These are phyloP conservation scores for Tuber aestivum DNA, from an alignment of 495 filamentous ascomycete genomes.

Conservation along the genomic window DNA sequence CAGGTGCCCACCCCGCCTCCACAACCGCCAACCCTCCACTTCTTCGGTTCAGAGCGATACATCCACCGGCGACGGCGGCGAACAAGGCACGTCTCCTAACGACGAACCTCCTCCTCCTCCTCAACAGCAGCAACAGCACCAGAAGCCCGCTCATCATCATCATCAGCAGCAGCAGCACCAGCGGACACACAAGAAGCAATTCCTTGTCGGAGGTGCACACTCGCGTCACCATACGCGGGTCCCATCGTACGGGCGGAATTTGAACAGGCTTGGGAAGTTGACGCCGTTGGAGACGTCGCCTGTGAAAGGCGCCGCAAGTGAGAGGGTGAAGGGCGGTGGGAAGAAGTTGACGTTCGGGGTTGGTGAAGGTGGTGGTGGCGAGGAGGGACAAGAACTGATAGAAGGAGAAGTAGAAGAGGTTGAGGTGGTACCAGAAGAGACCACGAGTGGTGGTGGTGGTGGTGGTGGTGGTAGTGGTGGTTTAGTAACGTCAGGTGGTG, in stretches of 20 bases:
- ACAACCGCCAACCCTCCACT: conserved; percentile 29
- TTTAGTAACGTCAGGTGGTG: conserved; percentile 10
- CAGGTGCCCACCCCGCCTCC: conserved; percentile 26
- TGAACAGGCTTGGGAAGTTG: conserved; percentile 45
- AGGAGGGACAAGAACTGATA: not conserved
- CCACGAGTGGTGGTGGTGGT: conserved; percentile 27
- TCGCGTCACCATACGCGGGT: conserved; percentile 40
- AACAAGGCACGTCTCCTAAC: conserved; percentile 36
- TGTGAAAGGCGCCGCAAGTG: conserved; percentile 8
- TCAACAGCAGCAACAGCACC: conserved; percentile 22
- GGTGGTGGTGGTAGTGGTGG: too few species aligned
- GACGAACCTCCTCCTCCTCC: conserved; percentile 25
- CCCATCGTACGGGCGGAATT: conserved; percentile 45
- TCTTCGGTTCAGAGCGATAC: conserved; percentile 24
- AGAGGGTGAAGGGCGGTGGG: conserved; percentile 31
- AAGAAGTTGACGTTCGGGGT: conserved; percentile 39
- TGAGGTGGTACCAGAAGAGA: conserved; percentile 13
- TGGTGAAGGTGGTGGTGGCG: conserved; percentile 15
- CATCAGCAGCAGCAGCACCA: conserved; percentile 11
- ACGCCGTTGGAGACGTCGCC: conserved; percentile 29
- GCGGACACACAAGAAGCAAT: conserved; percentile 30
- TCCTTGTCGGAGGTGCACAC: conserved; percentile 33
- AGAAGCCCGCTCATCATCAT: conserved; percentile 29
- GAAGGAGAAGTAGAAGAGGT: conserved; percentile 3
- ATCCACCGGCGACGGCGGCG: conserved; percentile 17